Evolutionary conservation across 768 basidiomycete genomes (phyloP), one percentile per base, ranked within the genome.

Genomic region (Lactarius pseudohatsudake): DNA sequence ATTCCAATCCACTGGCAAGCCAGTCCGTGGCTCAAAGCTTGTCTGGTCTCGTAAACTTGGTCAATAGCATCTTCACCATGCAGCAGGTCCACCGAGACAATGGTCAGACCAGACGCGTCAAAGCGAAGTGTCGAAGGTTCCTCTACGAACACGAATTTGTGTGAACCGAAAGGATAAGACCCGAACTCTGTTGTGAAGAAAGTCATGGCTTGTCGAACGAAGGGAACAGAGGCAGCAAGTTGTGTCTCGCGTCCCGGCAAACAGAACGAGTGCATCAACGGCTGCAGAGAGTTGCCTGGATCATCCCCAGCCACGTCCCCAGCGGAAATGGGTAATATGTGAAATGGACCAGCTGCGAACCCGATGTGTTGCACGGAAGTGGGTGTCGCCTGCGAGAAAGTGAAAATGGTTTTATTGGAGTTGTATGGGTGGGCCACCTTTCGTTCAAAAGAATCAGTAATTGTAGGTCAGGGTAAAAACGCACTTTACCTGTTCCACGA

Each of bases 1-100:
- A 99, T 87, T 32, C 97, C 96, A 63, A 92, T 83, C 97, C 97
- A 99, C 77, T 99, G 97, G 69, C 88, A 92, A 9, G 95, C 96
- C 40, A 98, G 83, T 6, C 93, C 90, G 74, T 98, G 93, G 32
- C 88, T 83, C 57, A 99, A 83, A 36, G 86, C 82, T 64, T 95
- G 94, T 16, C 96, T 83, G 1, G 94, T 90, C 74, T 97, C 94
- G 72, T 94, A 83, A 0, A 92, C 93, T 76, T 96, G 95, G 73
- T 98, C 97, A 68, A 98, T 92, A 18, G 92, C 87, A 71, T 92
- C 88, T 45, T 93, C 89, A 1, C 92, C 89, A 71, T 96, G 89
- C 11, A 98, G 81, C 13, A 98, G 78, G 74, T 98, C 94, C 50
- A 85, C 83, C 2, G 88, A 86, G 61, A 92, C 77, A 50, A 98